Conservation (phyloP, 2,329 filamentous ascomycete genomes). For the Hypoxylon sp. region DNA sequence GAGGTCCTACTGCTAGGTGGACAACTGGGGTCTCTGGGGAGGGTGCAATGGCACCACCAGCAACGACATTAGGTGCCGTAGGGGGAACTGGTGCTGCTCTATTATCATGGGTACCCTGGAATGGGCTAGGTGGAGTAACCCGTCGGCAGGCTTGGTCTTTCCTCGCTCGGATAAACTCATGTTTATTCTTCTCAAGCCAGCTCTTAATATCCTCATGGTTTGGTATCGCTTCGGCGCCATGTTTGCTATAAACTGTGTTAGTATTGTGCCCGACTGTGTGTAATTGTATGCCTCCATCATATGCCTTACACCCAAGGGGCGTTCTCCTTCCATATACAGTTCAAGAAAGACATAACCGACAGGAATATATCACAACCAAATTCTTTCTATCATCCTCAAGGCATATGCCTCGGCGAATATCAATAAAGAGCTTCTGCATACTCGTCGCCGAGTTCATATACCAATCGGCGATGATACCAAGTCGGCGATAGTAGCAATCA, state of each 20-base stretch:
- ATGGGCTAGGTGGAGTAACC: background rate
- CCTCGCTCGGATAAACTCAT: conserved; percentile 24
- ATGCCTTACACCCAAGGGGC: background rate
- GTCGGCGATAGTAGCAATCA: no score
- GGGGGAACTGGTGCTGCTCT: no score
- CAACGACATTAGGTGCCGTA: background rate
- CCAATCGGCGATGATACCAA: background rate
- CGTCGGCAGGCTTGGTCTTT: background rate
- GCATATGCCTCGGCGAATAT: background rate
- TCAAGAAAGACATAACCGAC: background rate
- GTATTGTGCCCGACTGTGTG: background rate
- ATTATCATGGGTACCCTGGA: background rate
- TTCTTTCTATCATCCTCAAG: background rate
- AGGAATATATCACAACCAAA: background rate
- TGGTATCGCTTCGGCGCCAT: conserved; percentile 35
- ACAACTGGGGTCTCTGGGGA: background rate
- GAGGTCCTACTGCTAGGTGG: conserved; percentile 14
- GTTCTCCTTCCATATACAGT: background rate
- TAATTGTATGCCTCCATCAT: background rate
- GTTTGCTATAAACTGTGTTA: conserved; percentile 25
- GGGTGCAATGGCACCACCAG: background rate
- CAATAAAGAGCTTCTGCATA: no score
- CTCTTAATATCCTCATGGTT: conserved; percentile 16
- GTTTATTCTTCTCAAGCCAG: conserved; percentile 39
- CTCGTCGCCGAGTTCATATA: background rate